phyloP scores from a whole-genome alignment of 2,329 filamentous ascomycete species.

The Neofusicoccum sp. region DNA sequence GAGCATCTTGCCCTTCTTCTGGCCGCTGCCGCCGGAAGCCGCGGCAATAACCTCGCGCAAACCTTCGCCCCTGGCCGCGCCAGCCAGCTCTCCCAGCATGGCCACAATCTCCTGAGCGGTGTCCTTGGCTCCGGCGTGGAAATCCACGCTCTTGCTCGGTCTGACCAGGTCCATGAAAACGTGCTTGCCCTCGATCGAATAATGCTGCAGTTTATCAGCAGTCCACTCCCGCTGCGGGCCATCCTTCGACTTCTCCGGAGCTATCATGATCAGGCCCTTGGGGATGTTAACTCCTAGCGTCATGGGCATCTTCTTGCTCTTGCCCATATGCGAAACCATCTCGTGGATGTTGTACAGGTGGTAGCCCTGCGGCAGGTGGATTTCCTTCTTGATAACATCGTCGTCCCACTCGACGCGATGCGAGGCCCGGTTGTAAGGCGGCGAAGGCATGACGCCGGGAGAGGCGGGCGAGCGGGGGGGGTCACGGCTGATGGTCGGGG shows the following conservation, averaged over 20 bases:
- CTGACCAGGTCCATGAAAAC: constrained; percentile 91
- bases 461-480: constrained; percentile 18
- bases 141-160: constrained; percentile 92
- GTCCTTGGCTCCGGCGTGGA: constrained; percentile 95
- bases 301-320: constrained; percentile 98
- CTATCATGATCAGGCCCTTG: constrained; percentile 85
- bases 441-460: constrained; percentile 50
- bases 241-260: constrained; percentile 78
- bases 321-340: constrained; percentile 95
- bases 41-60: constrained; percentile 84
- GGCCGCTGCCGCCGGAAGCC: constrained; percentile 59
- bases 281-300: constrained; percentile 89
- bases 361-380: constrained; percentile 56
- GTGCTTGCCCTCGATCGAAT: constrained; percentile 96
- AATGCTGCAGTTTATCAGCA: constrained; percentile 93
- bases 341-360: constrained; percentile 97
- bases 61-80: constrained; percentile 77
- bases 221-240: constrained; percentile 89
- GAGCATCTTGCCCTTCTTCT: constrained; percentile 81
- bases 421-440: constrained; percentile 45
- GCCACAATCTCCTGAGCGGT: constrained; percentile 91
- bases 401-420: constrained; percentile 39
- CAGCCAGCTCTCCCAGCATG: constrained; percentile 83
- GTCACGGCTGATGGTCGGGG: constrained; percentile 33
- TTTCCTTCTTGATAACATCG: constrained; percentile 44